Evolutionary conservation across 1,139 yeast species (phyloP), one percentile per base, ranked within the genome.

Genomic region (Saccharomyces hybrid): DNA sequence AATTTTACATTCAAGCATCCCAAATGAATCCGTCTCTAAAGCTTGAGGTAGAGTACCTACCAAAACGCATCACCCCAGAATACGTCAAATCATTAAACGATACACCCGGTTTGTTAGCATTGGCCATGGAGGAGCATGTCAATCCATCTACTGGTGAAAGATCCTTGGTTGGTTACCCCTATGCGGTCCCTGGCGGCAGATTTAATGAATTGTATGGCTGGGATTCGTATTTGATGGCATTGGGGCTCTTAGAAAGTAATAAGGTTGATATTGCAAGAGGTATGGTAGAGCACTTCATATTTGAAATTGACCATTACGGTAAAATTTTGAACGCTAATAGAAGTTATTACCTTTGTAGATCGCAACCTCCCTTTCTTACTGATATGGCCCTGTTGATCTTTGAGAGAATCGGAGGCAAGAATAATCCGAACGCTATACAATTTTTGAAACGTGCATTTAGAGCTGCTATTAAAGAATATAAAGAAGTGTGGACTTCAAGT

Each of bases 141-240:
- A 78, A 82, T 59, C 82, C 84, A 2, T 66, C 70, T n/a, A 72
- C 76, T 1, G 81, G 80, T 57, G 74, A 75, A 53, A 63, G 62
- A 47, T 76, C 79, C 23, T 70, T 88, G 51, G 74, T 79, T 47
- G 88, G 89, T 31, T 84, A 81, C 65, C 97, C 97, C 0, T 93
- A 91, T 69, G 88, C 89, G 25, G 99, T 93, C 9, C 99, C 99
- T 0, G 99, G 99, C n/a, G 99, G 99, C 23, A 76, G 99, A 59
- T 93, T 93, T 71, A 95, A 95, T 71, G 99, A 93, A 71, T 78
- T 90, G 54, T 93, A 93, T 66, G 99, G 99, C 7, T 93, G 99
- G 99, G 99, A 93, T 70, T 89, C 97, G 1, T 93, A 93, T 68
- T 87, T 95, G 86, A 93, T 87, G 67, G 82, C 95, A 0, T 72